Evolutionary conservation across 306 rosid species (phyloP).

Genomic region (Lagenaria siceraria): DNA sequence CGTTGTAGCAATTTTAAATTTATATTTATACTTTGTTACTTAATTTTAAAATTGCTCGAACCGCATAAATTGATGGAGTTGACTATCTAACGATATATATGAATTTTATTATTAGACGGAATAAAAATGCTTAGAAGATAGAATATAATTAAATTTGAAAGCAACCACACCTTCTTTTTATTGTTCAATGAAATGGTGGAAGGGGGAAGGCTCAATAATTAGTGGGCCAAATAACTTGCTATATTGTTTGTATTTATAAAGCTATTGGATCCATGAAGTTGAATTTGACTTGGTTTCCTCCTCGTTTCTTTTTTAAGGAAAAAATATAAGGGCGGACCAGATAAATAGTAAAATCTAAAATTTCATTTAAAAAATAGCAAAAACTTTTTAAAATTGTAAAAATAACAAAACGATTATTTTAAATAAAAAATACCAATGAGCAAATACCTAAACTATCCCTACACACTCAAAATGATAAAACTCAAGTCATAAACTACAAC

Average conservation of each 20-base stretch:
- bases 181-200: neutral
- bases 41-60: neutral
- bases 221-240: conserved; percentile 1
- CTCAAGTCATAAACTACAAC: no score
- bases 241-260: neutral
- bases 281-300: neutral
- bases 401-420: no score
- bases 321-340: no score
- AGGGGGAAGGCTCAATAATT: neutral
- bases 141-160: neutral
- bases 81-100: no score
- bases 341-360: no score
- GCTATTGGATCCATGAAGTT: neutral
- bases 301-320: neutral
- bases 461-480: no score
- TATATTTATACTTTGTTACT: neutral
- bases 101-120: neutral
- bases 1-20: neutral
- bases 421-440: no score
- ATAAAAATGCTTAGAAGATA: neutral
- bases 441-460: no score
- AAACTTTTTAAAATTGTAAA: no score
- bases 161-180: neutral
- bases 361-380: no score
- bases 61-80: neutral